Base-by-base conservation (phyloP, 2,329 filamentous ascomycete species). In the Ceratocystis ficicola region DNA sequence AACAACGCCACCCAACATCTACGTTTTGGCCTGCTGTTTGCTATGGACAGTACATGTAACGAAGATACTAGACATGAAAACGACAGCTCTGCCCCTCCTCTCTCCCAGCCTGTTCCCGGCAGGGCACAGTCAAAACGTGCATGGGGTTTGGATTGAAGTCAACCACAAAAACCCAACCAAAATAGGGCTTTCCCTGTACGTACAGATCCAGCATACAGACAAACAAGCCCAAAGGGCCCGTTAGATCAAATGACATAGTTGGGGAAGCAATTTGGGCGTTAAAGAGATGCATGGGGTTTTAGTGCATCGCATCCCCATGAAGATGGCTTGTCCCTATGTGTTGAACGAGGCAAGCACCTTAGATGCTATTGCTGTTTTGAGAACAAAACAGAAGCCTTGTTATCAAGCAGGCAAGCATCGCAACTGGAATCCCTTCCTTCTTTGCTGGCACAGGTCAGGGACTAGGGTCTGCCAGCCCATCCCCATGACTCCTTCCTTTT, bases 111-210 rank as follows among this genome's bases (percentile, higher is more conserved):
- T n/a, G 12, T 59, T 17, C 52, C 28, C 28, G 32, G 55, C n/a
- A 59, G 5, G 28, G 28, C 55, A 36, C 55, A 59, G 55, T 59
- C 55, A 59, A 59, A 59, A 59, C 55, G 28, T 36, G 55, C 55
- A 59, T 59, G 30, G 17, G 55, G 32, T 30, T 59, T 28, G 55
- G 12, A 30, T 36, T 25, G 55, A 17, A 17, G 55, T 20, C 52
- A 59, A 2, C 17, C 52, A 2, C 2, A 12, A 36, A 59, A 59
- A 30, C 55, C 55, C 55, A 59, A 59, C 28, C 2, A 15, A 20
- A 17, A 30, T n/a, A 36, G 30, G 17, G 17, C 25, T 36, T 59
- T 59, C 55, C 55, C 55, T 59, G 55, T 36, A 22, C 15, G 20
- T 59, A 32, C 55, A 59, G 20, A 20, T 17, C 3, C 6, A n/a